These are phyloP conservation scores for Debaryomyces castellii DNA, from an alignment of 805 yeast genomes.

Conservation along the genomic window DNA sequence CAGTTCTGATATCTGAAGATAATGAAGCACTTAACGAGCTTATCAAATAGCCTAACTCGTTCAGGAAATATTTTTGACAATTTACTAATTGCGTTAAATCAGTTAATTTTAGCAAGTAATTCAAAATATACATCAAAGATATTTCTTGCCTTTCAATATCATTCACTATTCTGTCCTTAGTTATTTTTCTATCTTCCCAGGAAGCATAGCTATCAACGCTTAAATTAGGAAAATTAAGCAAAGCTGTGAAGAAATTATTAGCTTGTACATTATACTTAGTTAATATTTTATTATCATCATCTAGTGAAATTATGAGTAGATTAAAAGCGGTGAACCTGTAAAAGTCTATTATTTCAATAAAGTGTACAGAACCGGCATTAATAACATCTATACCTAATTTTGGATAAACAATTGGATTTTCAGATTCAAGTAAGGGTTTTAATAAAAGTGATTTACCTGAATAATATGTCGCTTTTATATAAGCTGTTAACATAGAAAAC, in stretches of 20 bases:
- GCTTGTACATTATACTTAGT: conserved; percentile 16
- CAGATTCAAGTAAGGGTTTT: conserved; percentile 10
- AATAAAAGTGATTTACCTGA: conserved; percentile 17
- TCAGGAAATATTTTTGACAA: conserved; percentile 11
- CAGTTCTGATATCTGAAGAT: conserved; percentile 21
- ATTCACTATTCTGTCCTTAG: background rate
- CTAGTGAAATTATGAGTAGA: conserved; percentile 19
- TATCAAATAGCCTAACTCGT: conserved; percentile 18
- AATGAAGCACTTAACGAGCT: conserved; percentile 19
- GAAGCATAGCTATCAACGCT: conserved; percentile 2
- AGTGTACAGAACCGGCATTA: conserved; percentile 11
- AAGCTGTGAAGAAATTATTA: conserved; percentile 21
- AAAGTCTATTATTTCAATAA: conserved; percentile 19
- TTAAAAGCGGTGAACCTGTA: conserved; percentile 29
- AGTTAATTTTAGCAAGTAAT: conserved; percentile 18
- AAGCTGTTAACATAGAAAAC: conserved; percentile 17
- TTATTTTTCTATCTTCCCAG: background rate
- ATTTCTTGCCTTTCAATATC: conserved; percentile 27
- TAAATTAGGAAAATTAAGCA: conserved; percentile 23
- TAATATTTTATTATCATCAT: conserved; percentile 3
- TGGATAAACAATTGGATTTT: conserved; percentile 15
- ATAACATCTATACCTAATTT: conserved; percentile 20
- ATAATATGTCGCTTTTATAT: conserved; percentile 14
- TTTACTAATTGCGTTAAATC: conserved; percentile 15
- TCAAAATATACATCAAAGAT: conserved; percentile 25